A percentile compares a stretch with the other conserved stretches of the same genome.
phyloP scores from a whole-genome alignment of 495 filamentous ascomycete species.

The Aspergillus affinis region DNA sequence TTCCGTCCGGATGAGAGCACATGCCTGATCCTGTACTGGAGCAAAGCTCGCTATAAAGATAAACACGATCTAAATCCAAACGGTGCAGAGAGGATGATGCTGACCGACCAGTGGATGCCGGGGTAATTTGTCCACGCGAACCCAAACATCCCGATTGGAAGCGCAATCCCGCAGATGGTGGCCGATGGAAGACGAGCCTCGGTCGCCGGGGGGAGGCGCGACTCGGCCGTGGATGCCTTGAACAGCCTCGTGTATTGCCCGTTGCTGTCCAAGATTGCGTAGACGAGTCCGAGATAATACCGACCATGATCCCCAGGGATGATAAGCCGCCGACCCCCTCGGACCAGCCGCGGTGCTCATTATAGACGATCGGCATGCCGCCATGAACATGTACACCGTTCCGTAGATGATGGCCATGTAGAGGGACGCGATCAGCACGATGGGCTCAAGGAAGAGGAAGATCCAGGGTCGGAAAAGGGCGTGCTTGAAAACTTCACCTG shows the following conservation, averaged over 20 bases:
- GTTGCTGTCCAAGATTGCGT: constrained; percentile 23
- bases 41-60: no score
- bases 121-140: constrained; percentile 61
- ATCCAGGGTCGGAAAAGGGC: constrained; percentile 25
- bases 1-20: constrained; percentile 63
- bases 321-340: constrained; percentile 61
- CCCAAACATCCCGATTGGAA: constrained; percentile 46
- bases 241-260: constrained; percentile 5
- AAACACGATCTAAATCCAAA: constrained; percentile 69
- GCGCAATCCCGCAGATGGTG: constrained; percentile 20
- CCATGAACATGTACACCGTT: constrained; percentile 70
- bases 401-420: constrained; percentile 67
- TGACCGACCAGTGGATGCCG: constrained; percentile 58
- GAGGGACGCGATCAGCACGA: constrained; percentile 43
- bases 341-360: constrained; percentile 62
- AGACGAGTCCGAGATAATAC: constrained; percentile 54
- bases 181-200: constrained; percentile 27
- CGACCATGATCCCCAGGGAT: constrained; percentile 67
- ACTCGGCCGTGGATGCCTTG: constrained; percentile 23
- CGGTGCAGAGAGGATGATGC: constrained; percentile 54
- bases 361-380: constrained; percentile 68
- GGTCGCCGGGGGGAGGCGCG: no score
- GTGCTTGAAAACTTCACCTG: no score
- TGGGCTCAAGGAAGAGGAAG: constrained; percentile 21
- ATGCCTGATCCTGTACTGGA: no score